Percentiles rank a stretch among this genome's conserved stretches.
Evolutionary conservation across 73 alveolate species (phyloP).

Genomic region (Paraurostyla sp.): DNA sequence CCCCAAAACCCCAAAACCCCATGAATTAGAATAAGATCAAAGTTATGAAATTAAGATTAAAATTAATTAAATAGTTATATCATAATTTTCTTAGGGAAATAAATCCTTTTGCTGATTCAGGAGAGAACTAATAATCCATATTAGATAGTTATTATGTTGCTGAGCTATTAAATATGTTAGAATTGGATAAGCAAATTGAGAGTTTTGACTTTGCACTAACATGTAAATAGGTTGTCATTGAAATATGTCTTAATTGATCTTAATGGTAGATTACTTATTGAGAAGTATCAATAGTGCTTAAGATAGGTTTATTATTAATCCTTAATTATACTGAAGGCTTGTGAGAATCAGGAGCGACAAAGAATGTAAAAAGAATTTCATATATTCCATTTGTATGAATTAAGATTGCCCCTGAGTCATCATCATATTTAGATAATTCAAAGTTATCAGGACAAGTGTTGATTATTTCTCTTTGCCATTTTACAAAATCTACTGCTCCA

Average conservation of each 20-base stretch:
- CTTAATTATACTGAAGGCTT: conserved; percentile 44
- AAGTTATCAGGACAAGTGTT: conserved; percentile 57
- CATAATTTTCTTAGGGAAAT: conserved; percentile 41
- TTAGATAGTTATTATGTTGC: neutral
- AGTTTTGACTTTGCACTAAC: conserved; percentile 36
- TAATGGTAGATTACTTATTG: conserved; percentile 48
- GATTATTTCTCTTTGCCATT: conserved; percentile 54
- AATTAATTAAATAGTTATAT: neutral
- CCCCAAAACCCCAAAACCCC: conserved; percentile 55
- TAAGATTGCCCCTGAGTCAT: conserved; percentile 31
- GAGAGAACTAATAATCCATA: conserved; percentile 47
- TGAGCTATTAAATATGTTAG: neutral
- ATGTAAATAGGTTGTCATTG: conserved; percentile 36
- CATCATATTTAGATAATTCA: conserved; percentile 42
- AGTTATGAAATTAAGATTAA: too few species aligned
- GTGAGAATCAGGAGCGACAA: conserved; percentile 19
- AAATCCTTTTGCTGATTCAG: conserved; percentile 59
- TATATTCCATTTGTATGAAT: conserved; percentile 39
- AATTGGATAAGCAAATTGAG: neutral
- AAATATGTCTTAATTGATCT: conserved; percentile 24
- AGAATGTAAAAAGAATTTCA: conserved; percentile 49
- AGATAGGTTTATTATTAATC: conserved; percentile 26
- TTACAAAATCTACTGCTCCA: conserved; percentile 48
- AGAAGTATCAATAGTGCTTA: conserved; percentile 47
- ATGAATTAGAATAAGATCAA: neutral